Evolutionary conservation across 169 alveolate genomes (phyloP), one percentile per base, ranked within the genome.

Genomic region (Eimeria necatrix): DNA sequence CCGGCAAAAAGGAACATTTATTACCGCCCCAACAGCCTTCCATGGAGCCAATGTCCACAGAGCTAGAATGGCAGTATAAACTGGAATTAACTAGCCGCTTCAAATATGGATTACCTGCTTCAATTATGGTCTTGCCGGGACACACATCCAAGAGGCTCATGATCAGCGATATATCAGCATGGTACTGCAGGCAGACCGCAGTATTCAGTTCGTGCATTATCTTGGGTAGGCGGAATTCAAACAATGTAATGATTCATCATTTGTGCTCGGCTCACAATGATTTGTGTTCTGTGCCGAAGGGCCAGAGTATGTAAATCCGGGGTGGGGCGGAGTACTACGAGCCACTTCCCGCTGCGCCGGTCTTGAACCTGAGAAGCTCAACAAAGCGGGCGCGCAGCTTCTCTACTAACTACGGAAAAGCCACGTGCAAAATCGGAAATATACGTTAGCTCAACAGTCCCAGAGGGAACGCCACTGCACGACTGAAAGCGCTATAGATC

Each of bases 121-220:
- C 98, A 93, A 97, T 95, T 24, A 97, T 97, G 49, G 94, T 93
- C 76, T 96, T 96, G 20, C 97, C 97, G 26, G 98, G 98, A 5
- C 97, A 89, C 18, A 94, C 95, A 87, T 97, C 97, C 93, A 97
- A 95, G 56, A 97, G 96, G 52, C 95, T 93, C 94, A 96, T 91
- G 41, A 96, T 96, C 92, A 97, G 94, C 74, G 98, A 96, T 56
- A 97, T 97, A 88, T 97, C 98, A 14, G 98, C 97, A 80, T 97
- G 97, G 87, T 96, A 97, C 96, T 94, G 92, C 81, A 18, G 64
- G 22, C 64, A 90, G 1, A 59, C 49, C 12, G 48, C 10, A 46
- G 48, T 20, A 7, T 0, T 24, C 4, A 64, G 4, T 5, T 1
- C 46, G 49, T 32, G 56, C 20, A 46, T 46, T 10, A 18, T 22